A percentile compares a stretch with the other conserved stretches of the same genome.
phyloP scores from a whole-genome alignment of 108 stramenopile species.

The Fragilaria crotonensis region DNA sequence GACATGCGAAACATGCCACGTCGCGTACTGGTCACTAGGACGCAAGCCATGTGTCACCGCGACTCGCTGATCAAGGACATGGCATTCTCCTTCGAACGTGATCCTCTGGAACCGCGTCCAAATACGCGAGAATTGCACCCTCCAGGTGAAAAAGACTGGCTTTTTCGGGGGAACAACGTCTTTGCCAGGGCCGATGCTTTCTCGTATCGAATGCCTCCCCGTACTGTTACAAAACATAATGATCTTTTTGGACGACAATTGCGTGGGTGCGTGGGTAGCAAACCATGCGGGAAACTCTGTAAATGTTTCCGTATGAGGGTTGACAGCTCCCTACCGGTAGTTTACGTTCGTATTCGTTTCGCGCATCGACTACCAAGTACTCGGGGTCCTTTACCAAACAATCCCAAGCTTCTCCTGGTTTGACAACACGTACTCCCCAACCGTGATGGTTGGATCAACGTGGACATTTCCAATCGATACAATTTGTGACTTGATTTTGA shows the following conservation, averaged over 20 bases:
- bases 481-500: constrained; percentile 71
- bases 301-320: constrained; percentile 63
- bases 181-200: constrained; percentile 69
- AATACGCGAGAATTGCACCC: constrained; percentile 82
- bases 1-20: constrained; percentile 75
- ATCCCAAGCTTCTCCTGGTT: constrained; percentile 60
- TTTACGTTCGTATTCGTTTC: constrained; percentile 73
- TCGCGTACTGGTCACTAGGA: constrained; percentile 36
- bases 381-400: constrained; percentile 52
- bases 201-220: constrained; percentile 94
- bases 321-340: constrained; percentile 65
- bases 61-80: constrained; percentile 80
- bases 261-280: constrained; percentile 20
- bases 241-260: constrained; percentile 42
- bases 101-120: constrained; percentile 43
- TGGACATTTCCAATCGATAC: constrained; percentile 68
- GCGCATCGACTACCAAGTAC: constrained; percentile 68
- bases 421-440: constrained; percentile 48
- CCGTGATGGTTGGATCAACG: constrained; percentile 22
- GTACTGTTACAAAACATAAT: constrained; percentile 98
- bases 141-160: constrained; percentile 78
- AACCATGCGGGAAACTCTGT: constrained; percentile 71
- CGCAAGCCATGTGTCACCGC: constrained; percentile 61
- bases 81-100: constrained; percentile 74
- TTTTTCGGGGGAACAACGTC: too few relatives aligned